Evolutionary conservation across 345 rosid species (phyloP).

Genomic region (Viola odorata): DNA sequence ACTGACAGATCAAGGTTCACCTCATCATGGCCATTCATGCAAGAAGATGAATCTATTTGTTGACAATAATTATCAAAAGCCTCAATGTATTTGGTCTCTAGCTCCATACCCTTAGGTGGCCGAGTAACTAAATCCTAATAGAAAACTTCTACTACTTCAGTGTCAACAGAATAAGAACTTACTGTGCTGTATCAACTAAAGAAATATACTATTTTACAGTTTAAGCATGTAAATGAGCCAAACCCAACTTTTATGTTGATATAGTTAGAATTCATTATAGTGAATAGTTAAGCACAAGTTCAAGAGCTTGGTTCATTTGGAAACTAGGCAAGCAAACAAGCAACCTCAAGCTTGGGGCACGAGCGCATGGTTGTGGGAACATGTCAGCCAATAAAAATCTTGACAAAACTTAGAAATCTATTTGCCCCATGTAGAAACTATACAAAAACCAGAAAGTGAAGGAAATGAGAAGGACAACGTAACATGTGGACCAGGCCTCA

Average conservation of each 20-base stretch:
- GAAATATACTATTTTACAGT: conserved; percentile 1
- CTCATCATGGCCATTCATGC: conserved; percentile 11
- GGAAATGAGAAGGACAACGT: too few relatives aligned
- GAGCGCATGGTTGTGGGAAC: too few relatives aligned
- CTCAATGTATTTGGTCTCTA: conserved; percentile 3
- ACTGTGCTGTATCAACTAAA: conserved; percentile 4
- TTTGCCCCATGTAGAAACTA: too few relatives aligned
- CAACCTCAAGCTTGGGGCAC: not conserved
- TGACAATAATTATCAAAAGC: conserved; percentile 14
- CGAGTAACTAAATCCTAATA: conserved; percentile 33
- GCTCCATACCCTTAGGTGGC: conserved; percentile 19
- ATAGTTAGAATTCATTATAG: not conserved
- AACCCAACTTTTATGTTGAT: not conserved
- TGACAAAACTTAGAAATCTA: too few relatives aligned
- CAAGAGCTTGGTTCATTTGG: too few relatives aligned
- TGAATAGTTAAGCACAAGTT: not conserved
- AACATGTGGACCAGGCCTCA: too few relatives aligned
- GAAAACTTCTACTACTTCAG: conserved; percentile 27
- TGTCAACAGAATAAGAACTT: conserved; percentile 14
- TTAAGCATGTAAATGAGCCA: not conserved
- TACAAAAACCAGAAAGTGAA: too few relatives aligned
- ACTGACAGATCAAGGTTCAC: conserved; percentile 13
- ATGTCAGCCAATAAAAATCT: too few relatives aligned
- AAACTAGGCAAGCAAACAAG: too few relatives aligned
- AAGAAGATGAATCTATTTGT: conserved; percentile 14